phyloP scores from a whole-genome alignment of 305 asterid species.

The Solanum aculeatissimum region DNA sequence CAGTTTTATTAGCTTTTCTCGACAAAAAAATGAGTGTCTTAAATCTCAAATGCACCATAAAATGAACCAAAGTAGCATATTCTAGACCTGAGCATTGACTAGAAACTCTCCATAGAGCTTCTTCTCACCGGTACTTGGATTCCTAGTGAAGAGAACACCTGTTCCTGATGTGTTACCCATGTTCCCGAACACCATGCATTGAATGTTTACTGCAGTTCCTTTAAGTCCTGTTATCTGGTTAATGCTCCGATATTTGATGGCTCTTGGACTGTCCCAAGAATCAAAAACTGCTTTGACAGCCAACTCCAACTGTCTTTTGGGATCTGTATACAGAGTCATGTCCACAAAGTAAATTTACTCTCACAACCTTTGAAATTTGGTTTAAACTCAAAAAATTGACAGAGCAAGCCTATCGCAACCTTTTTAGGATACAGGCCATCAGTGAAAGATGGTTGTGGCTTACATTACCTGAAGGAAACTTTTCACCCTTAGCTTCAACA shows the following conservation, averaged over 20 bases:
- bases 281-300: conserved; percentile 84
- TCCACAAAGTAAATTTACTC: not conserved
- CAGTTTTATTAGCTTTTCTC: not conserved
- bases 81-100: conserved; percentile 78
- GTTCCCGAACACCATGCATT: conserved; percentile 96
- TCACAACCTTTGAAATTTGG: not conserved
- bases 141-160: conserved; percentile 92
- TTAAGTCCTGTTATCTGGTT: conserved; percentile 81
- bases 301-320: conserved; percentile 75
- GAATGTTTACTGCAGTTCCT: conserved; percentile 96
- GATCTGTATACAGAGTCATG: conserved; percentile 31
- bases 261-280: conserved; percentile 97
- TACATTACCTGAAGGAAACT: conserved; percentile 76
- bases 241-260: conserved; percentile 67
- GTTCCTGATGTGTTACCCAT: conserved; percentile 98
- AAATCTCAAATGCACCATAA: not conserved
- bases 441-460: not conserved
- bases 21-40: not conserved
- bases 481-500: conserved; percentile 60
- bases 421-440: not conserved
- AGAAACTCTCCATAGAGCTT: conserved; percentile 94
- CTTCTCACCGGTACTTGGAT: conserved; percentile 91
- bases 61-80: not conserved
- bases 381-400: not conserved
- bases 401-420: not conserved